Base-by-base conservation (phyloP, 169 alveolate genomes). In the Plasmodium chabaudi region DNA sequence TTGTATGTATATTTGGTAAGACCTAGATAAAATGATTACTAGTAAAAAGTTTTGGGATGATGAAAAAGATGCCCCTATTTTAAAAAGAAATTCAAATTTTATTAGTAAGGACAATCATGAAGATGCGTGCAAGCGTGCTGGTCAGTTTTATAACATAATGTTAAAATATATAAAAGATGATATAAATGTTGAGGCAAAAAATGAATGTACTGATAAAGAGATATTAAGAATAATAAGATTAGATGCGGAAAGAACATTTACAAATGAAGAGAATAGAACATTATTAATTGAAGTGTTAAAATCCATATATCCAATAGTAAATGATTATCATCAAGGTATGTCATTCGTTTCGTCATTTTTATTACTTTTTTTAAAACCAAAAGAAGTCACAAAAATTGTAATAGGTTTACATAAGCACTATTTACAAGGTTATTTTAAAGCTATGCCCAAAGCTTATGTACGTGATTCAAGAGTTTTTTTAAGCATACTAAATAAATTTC, bases 241-340 rank as follows among this genome's bases (percentile, higher is more conserved):
- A 61, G 96, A 94, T 86, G 94, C 95, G 0, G 96, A 90, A 64
- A 82, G 96, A 42, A 94, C 96, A 17, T 94, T 92, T 72, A 90
- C 47, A 19, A 51, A n/a, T 44, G 94, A 87, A 68, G 89, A 92
- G 57, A 55, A 91, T 89, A 72, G 94, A 47, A 69, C 47, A 5
- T 39, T 59, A 15, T 51, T 94, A 42, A 88, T 86, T 39, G 63
- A 79, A 39, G 94, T 70, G 25, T 72, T 94, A 39, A 88, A 79
- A 21, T 61, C 77, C 19, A 93, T 92, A 39, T 94, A 74, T 82
- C 90, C 87, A 44, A 87, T 88, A 60, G 70, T 92, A 47, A 94
- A 94, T 49, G 95, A 94, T 87, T 94, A 94, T 84, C 96, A 94
- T 88, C 96, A 94, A 87, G 96, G 96, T 13, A 91, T 92, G 57